Conservation (phyloP, 163 green algal genomes). For the Trebouxiophyceae sp. region DNA sequence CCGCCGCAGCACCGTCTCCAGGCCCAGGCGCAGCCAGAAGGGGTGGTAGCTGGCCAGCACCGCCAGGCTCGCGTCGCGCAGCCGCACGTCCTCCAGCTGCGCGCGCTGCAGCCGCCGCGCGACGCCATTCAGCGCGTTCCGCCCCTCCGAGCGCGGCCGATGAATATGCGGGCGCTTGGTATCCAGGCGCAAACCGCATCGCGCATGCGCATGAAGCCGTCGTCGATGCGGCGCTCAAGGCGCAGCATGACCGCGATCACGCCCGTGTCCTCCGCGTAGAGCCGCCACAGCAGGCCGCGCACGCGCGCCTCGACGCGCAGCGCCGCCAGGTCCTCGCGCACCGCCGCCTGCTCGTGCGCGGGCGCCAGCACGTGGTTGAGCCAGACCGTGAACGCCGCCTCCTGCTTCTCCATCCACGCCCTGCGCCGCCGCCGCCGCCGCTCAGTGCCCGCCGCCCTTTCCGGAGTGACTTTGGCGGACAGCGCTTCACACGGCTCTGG, state of each 20-base stretch:
- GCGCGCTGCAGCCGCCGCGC: conserved; percentile 20
- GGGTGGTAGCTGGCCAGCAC: conserved; percentile 72
- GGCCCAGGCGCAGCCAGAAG: conserved; percentile 75
- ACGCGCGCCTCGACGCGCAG: conserved; percentile 25
- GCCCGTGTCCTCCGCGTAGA: conserved; percentile 31
- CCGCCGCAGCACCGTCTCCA: conserved; percentile 32
- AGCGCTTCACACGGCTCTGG: neutral
- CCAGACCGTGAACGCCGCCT: conserved; percentile 55
- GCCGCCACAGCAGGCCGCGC: conserved; percentile 29
- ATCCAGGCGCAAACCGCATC: conserved; percentile 15
- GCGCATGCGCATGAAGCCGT: conserved; percentile 26
- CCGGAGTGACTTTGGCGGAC: too few species aligned
- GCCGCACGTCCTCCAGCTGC: conserved; percentile 39
- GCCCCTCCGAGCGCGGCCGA: too few species aligned
- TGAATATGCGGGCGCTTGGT: too few species aligned
- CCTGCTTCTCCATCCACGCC: conserved; percentile 57
- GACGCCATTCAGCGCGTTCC: too few species aligned
- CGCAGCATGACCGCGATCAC: conserved; percentile 29
- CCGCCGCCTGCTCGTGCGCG: neutral
- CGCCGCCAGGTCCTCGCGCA: conserved; percentile 4
- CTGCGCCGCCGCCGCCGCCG: conserved; percentile 11
- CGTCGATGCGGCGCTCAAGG: conserved; percentile 42
- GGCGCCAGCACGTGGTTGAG: conserved; percentile 48
- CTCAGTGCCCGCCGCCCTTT: too few species aligned
- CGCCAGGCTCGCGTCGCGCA: conserved; percentile 39